Percentiles rank a stretch among this genome's conserved stretches.
phyloP scores from a whole-genome alignment of 208 protist species.

The Acanthamoeba quina region DNA sequence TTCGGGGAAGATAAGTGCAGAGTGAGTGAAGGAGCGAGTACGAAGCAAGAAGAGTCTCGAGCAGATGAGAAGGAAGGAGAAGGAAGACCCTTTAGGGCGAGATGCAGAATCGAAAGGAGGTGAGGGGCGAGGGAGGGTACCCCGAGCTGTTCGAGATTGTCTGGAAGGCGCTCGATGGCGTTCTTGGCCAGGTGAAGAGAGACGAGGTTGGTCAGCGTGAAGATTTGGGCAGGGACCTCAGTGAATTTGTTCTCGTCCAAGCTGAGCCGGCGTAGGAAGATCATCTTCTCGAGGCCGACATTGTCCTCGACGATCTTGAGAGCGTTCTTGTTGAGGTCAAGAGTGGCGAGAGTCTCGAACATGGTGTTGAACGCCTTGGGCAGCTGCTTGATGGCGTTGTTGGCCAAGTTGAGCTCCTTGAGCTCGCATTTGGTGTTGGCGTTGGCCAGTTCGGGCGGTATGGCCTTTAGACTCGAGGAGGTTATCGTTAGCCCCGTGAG shows the following conservation, averaged over 20 bases:
- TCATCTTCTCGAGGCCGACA: conserved; percentile 40
- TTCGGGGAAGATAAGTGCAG: not conserved
- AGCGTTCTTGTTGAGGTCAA: conserved; percentile 64
- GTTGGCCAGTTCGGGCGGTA: conserved; percentile 70
- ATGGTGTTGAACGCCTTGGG: conserved; percentile 65
- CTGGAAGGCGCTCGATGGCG: conserved; percentile 46
- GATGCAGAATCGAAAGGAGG: not conserved
- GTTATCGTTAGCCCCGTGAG: conserved; percentile 46
- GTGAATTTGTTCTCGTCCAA: conserved; percentile 67
- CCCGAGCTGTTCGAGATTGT: conserved; percentile 20
- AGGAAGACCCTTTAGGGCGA: not conserved
- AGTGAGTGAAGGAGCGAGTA: not conserved
- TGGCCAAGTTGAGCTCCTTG: conserved; percentile 63
- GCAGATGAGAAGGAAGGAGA: too few relatives aligned
- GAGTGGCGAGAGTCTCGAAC: conserved; percentile 44
- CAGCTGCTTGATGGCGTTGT: conserved; percentile 65
- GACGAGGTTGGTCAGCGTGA: conserved; percentile 46
- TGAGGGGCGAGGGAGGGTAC: not conserved
- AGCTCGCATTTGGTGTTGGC: conserved; percentile 61
- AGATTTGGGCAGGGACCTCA: conserved; percentile 49
- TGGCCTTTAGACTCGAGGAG: conserved; percentile 40
- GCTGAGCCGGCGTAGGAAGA: conserved; percentile 37
- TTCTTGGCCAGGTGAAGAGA: conserved; percentile 70
- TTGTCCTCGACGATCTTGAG: conserved; percentile 45
- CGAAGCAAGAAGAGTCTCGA: not conserved